Conservation (phyloP, 2,329 filamentous ascomycete genomes). For the Scopulariopsis brevicaulis region DNA sequence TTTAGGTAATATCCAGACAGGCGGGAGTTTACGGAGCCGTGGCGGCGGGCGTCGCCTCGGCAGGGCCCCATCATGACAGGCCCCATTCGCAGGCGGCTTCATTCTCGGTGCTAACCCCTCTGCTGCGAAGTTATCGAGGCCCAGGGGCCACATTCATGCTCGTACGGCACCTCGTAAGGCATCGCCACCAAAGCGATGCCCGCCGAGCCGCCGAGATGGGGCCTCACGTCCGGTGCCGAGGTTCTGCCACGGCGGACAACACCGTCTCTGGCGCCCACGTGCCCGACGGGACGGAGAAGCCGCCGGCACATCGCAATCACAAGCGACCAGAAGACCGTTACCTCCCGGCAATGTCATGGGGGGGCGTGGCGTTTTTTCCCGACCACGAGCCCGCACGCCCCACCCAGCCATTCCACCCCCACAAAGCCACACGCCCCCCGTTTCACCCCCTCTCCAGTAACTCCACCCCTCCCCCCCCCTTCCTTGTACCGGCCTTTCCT, state of each 20-base stretch:
- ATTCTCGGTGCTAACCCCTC: background rate
- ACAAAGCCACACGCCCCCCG: background rate
- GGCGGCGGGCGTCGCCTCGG: background rate
- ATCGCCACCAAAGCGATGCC: background rate
- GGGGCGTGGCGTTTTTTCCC: background rate
- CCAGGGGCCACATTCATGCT: background rate
- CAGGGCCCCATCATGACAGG: background rate
- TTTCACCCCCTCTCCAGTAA: background rate
- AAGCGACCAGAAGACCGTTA: background rate
- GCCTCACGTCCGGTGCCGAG: background rate
- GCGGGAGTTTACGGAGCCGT: background rate
- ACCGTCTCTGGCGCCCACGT: background rate
- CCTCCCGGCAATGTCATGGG: background rate
- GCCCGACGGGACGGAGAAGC: constrained; percentile 4
- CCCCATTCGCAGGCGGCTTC: background rate
- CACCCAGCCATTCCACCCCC: background rate
- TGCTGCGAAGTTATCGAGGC: background rate
- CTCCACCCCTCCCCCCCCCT: background rate
- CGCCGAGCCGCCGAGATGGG: background rate
- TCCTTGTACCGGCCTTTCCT: background rate
- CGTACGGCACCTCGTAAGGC: background rate
- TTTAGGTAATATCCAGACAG: background rate
- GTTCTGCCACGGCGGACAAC: background rate
- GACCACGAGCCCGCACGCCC: background rate
- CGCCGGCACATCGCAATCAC: constrained; percentile 2